phyloP scores from a whole-genome alignment of 129 eudicot species.

The Lonicera japonica region DNA sequence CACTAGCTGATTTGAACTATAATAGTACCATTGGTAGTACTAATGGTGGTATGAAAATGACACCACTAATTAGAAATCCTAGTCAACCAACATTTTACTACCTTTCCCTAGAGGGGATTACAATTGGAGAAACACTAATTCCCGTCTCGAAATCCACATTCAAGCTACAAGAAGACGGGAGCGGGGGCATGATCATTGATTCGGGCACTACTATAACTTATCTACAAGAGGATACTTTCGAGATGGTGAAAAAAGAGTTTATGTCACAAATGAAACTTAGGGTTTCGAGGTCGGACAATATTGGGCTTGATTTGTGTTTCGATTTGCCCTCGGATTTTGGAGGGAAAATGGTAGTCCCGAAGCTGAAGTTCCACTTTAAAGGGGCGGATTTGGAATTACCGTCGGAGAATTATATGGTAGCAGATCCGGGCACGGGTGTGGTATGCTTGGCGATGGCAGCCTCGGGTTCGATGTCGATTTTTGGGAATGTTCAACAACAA shows the following conservation, averaged over 20 bases:
- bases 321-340: conserved; percentile 8
- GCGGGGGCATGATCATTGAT: conserved; percentile 42
- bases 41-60: conserved; percentile 9
- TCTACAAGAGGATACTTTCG: conserved; percentile 16
- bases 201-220: conserved; percentile 43
- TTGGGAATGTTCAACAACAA: conserved; percentile 54
- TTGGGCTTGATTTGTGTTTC: conserved; percentile 21
- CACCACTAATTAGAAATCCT: conserved; percentile 20
- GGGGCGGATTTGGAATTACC: conserved; percentile 36
- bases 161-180: conserved; percentile 16
- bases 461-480: conserved; percentile 27
- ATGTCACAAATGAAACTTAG: conserved; percentile 19
- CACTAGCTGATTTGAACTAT: conserved; percentile 8
- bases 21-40: background rate
- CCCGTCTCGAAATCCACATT: conserved; percentile 11
- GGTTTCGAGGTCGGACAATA: background rate
- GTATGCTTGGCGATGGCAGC: conserved; percentile 41
- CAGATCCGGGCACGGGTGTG: conserved; percentile 6
- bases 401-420: conserved; percentile 33
- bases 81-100: conserved; percentile 23
- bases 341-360: conserved; percentile 5
- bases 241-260: conserved; percentile 21
- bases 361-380: conserved; percentile 32
- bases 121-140: conserved; percentile 24
- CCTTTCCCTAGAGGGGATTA: conserved; percentile 32